phyloP scores from a whole-genome alignment of 1,284 basidiomycete genomes.

The Boletus calvinii region DNA sequence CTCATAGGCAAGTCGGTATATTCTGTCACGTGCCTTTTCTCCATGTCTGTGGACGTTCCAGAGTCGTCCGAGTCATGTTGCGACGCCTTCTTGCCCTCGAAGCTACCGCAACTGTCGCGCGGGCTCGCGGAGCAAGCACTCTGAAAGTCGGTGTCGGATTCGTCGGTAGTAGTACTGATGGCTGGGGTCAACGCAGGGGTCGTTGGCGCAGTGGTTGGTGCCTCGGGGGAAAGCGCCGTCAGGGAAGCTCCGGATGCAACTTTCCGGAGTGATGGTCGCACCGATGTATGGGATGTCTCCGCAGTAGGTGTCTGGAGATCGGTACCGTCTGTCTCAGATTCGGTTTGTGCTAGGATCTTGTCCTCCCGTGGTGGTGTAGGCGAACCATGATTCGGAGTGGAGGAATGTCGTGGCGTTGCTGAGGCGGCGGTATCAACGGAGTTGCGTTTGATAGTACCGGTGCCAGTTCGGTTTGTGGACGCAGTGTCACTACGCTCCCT shows the following conservation, averaged over 20 bases:
- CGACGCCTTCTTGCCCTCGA: constrained; percentile 28
- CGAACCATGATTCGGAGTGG: constrained; percentile 27
- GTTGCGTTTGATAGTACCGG: constrained; percentile 25
- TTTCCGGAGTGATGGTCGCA: constrained; percentile 34
- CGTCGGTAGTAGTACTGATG: constrained; percentile 57
- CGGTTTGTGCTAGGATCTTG: constrained; percentile 25
- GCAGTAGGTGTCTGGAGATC: constrained; percentile 30
- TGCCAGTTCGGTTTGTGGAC: constrained; percentile 33
- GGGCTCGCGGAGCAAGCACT: constrained; percentile 78
- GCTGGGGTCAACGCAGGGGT: constrained; percentile 44
- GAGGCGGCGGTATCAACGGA: constrained; percentile 28
- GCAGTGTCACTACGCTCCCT: constrained; percentile 36
- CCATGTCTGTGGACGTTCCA: constrained; percentile 32
- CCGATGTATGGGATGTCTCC: constrained; percentile 8
- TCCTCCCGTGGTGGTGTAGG: constrained; percentile 34
- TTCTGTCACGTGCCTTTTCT: constrained; percentile 33
- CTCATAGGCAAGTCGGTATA: constrained; percentile 33
- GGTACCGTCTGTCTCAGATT: constrained; percentile 29
- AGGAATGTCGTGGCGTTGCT: constrained; percentile 33
- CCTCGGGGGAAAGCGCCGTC: constrained; percentile 34
- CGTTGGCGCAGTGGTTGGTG: constrained; percentile 33
- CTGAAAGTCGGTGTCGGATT: constrained; percentile 82
- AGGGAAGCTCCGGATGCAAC: constrained; percentile 37
- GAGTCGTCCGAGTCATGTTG: constrained; percentile 36
- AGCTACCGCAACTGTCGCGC: constrained; percentile 56